Conservation (phyloP, 192 early-diverging fungal species). For the Mortierella alpina region DNA sequence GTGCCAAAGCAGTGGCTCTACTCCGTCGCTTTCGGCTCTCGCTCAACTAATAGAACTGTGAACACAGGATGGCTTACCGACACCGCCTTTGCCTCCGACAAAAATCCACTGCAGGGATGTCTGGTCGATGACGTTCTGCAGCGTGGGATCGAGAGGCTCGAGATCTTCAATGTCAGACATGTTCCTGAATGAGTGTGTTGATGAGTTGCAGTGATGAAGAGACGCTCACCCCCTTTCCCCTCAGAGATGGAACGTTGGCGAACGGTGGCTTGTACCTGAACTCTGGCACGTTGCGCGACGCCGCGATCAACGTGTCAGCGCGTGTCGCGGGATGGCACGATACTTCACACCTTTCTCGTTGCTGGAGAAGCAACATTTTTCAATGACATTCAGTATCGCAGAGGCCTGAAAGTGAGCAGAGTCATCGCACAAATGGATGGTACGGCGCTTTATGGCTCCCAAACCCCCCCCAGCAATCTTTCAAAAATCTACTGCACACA, state of each 20-base stretch:
- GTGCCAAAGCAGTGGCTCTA: background rate
- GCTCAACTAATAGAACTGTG: background rate
- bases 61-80: slow-evolving; percentile 73
- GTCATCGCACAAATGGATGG: background rate
- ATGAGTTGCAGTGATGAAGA: background rate
- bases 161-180: slow-evolving; percentile 76
- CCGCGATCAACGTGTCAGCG: too few species aligned
- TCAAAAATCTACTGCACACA: background rate
- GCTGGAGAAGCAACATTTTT: too few species aligned
- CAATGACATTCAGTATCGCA: too few species aligned
- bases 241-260: too few species aligned
- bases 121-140: slow-evolving; percentile 98
- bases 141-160: slow-evolving; percentile 80
- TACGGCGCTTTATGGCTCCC: background rate
- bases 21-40: background rate
- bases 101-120: slow-evolving; percentile 97
- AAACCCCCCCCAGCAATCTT: background rate
- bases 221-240: too few species aligned
- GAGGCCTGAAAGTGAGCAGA: too few species aligned
- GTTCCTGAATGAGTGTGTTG: slow-evolving; percentile 1
- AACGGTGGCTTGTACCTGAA: too few species aligned
- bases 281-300: too few species aligned
- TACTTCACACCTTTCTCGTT: too few species aligned
- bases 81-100: slow-evolving; percentile 99
- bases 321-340: too few species aligned